A percentile compares a stretch with the other conserved stretches of the same genome.
These are phyloP conservation scores for Salix suchowensis DNA, from an alignment of 345 rosid species.

Conservation along the genomic window DNA sequence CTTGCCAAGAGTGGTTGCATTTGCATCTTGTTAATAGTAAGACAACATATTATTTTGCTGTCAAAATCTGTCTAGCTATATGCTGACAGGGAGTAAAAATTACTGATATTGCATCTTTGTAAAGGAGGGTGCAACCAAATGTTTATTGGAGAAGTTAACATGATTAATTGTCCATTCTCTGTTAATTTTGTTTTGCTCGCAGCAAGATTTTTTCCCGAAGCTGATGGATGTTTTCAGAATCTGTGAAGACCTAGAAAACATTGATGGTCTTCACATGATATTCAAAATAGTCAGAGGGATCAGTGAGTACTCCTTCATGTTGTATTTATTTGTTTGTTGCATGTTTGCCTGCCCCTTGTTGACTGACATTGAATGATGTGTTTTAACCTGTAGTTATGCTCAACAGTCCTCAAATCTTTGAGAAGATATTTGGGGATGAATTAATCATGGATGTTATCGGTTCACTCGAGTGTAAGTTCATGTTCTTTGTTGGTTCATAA, in stretches of 20 bases:
- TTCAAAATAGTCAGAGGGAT: conserved; percentile 78
- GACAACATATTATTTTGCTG: not conserved
- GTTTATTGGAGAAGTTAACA: not conserved
- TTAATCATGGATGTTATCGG: conserved; percentile 83
- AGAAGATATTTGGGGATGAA: conserved; percentile 76
- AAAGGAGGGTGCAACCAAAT: not conserved
- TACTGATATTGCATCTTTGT: not conserved
- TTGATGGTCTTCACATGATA: conserved; percentile 71
- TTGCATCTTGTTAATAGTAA: not conserved
- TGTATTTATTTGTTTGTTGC: conserved; percentile 8
- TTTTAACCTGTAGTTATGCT: conserved; percentile 60
- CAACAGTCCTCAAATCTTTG: conserved; percentile 72
- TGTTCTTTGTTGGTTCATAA: not conserved
- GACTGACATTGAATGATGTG: conserved; percentile 13
- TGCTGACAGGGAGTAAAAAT: not conserved
- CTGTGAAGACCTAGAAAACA: conserved; percentile 61
- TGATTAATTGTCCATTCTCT: not conserved
- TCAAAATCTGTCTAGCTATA: not conserved
- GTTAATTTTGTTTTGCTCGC: conserved; percentile 23
- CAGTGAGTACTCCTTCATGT: conserved; percentile 42
- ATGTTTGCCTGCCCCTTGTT: conserved; percentile 13
- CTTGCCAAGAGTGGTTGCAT: not conserved
- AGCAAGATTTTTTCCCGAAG: conserved; percentile 72
- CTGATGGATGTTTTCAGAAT: conserved; percentile 65
- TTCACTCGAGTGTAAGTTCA: conserved; percentile 82